These are phyloP conservation scores for Biscutella laevigata DNA, from an alignment of 441 rosid species.

Conservation along the genomic window DNA sequence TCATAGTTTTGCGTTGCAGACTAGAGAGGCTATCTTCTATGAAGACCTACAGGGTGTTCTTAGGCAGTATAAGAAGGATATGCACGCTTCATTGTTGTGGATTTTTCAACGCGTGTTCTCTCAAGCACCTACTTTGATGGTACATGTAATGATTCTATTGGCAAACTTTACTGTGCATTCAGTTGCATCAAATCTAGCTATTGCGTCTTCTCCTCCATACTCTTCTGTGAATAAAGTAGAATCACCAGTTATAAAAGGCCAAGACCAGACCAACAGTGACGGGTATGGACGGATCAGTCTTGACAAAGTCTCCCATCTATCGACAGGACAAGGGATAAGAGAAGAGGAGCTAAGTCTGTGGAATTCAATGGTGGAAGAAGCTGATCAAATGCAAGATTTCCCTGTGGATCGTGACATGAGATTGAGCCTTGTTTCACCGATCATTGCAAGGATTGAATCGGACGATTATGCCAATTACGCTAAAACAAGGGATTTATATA, in stretches of 20 bases:
- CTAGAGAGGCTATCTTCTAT: no score
- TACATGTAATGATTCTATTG: conserved; percentile 61
- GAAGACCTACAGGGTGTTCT: no score
- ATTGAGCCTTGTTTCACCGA: conserved; percentile 31
- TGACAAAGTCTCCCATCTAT: background rate
- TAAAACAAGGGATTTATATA: conserved; percentile 48
- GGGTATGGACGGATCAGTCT: no score
- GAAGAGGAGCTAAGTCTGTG: conserved; percentile 44
- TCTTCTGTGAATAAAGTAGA: conserved; percentile 6
- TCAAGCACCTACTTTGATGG: conserved; percentile 60
- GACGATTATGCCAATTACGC: conserved; percentile 40
- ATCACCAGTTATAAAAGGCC: background rate
- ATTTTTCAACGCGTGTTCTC: conserved; percentile 68
- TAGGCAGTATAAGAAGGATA: conserved; percentile 41
- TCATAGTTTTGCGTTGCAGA: conserved; percentile 43
- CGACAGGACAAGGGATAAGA: conserved; percentile 9
- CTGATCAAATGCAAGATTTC: conserved; percentile 29
- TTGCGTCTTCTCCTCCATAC: conserved; percentile 6
- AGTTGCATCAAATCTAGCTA: conserved; percentile 27
- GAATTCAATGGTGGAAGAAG: conserved; percentile 45
- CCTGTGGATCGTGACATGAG: conserved; percentile 31
- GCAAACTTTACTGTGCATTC: conserved; percentile 65
- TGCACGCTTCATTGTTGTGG: conserved; percentile 57
- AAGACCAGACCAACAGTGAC: no score
- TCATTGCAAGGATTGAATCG: conserved; percentile 36